Evolutionary conservation across 257 asterid species (phyloP).

Genomic region (Solanum chmielewskii): DNA sequence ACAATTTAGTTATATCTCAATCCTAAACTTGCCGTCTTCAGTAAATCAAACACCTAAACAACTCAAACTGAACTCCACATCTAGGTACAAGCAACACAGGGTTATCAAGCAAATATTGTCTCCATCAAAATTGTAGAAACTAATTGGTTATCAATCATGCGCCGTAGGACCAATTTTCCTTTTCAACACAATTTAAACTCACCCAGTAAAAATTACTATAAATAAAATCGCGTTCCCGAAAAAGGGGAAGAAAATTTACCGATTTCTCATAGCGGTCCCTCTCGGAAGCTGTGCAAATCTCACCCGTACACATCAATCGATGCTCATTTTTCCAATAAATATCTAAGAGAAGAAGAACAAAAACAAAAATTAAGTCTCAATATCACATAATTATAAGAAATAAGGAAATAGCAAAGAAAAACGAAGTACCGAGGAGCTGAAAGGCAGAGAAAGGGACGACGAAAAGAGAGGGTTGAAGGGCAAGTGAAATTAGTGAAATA

Average conservation of each 20-base stretch:
- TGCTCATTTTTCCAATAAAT: conserved; percentile 87
- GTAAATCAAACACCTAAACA: neutral
- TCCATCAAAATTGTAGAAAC: neutral
- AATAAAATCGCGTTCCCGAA: neutral
- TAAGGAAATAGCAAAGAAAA: neutral
- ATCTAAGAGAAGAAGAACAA: conserved; percentile 22
- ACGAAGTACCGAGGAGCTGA: conserved; percentile 66
- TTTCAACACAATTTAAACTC: neutral
- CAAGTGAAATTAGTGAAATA: conserved; percentile 47
- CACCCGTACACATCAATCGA: conserved; percentile 74
- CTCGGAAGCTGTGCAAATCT: conserved; percentile 75
- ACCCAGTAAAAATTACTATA: neutral
- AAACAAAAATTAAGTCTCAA: neutral
- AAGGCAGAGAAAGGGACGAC: conserved; percentile 70
- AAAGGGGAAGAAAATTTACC: conserved; percentile 18
- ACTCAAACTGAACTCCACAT: neutral
- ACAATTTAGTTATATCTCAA: neutral
- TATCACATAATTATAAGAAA: neutral
- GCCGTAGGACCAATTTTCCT: neutral
- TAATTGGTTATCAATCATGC: neutral
- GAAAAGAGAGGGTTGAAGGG: conserved; percentile 77
- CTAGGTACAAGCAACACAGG: neutral
- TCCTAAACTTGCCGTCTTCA: neutral
- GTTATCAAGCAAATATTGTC: neutral
- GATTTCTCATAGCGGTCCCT: conserved; percentile 91